A percentile compares a stretch with the other conserved stretches of the same genome.
These are phyloP conservation scores for Schwanniomyces polymorphus DNA, from an alignment of 805 yeast species.

Conservation along the genomic window DNA sequence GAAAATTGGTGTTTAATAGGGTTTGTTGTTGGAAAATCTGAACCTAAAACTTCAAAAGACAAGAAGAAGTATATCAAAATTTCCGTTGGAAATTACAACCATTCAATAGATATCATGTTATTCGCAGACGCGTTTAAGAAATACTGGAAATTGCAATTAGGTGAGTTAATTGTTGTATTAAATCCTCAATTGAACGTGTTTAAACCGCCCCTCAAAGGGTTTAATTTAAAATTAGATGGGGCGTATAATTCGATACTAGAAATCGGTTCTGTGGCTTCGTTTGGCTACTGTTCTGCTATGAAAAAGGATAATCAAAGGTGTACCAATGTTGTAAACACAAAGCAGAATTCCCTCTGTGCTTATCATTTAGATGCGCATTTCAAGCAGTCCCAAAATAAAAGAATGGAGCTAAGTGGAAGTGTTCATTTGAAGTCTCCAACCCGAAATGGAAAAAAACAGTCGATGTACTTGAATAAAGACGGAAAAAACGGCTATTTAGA, in stretches of 20 bases:
- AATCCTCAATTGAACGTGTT: conserved; percentile 54
- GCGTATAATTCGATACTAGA: conserved; percentile 59
- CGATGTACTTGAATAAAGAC: conserved; percentile 37
- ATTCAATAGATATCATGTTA: conserved; percentile 57
- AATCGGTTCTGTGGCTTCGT: conserved; percentile 67
- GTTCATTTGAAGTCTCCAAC: conserved; percentile 58
- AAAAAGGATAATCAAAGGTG: conserved; percentile 56
- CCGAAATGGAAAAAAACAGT: conserved; percentile 23
- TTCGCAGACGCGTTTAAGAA: conserved; percentile 68
- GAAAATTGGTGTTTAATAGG: conserved; percentile 84
- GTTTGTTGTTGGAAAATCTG: conserved; percentile 57
- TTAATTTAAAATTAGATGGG: conserved; percentile 57
- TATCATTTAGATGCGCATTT: conserved; percentile 66
- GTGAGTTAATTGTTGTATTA: conserved; percentile 70
- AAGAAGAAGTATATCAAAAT: conserved; percentile 56
- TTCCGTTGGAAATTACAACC: conserved; percentile 66
- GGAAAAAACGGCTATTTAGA: conserved; percentile 13
- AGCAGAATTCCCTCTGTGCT: conserved; percentile 59
- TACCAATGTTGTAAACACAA: conserved; percentile 56
- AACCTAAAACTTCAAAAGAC: conserved; percentile 38
- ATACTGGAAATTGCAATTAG: conserved; percentile 72
- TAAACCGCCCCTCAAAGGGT: conserved; percentile 24
- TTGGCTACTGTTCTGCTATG: conserved; percentile 63
- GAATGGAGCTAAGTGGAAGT: conserved; percentile 76
- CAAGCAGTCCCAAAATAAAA: conserved; percentile 50